Percentiles rank a stretch among this genome's conserved stretches.
phyloP scores from a whole-genome alignment of 352 stramenopile species.

The Globisporangium cystogenes region DNA sequence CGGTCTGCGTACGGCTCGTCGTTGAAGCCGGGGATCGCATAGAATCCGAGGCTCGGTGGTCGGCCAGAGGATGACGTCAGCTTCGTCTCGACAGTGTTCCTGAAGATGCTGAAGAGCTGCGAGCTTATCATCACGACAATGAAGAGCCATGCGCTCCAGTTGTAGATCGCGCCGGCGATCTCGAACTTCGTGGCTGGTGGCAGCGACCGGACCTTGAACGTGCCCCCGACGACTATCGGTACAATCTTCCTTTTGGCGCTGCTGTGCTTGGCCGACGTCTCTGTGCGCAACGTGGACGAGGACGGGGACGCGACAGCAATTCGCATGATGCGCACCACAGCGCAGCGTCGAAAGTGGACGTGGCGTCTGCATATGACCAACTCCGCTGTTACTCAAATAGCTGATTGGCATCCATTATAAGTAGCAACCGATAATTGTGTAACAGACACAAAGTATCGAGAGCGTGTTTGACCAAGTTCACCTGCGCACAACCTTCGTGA shows the following conservation, averaged over 20 bases:
- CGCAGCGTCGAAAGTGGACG: no score
- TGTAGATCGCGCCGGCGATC: conserved; percentile 2
- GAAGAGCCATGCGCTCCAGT: conserved; percentile 2
- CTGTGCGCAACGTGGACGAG: no score
- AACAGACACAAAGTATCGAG: no score
- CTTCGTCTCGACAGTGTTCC: conserved; percentile 3
- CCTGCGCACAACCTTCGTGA: no score
- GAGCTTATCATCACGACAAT: conserved; percentile 1
- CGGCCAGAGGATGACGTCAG: conserved; percentile 2
- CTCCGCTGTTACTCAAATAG: no score
- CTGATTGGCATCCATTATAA: no score
- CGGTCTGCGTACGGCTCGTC: conserved; percentile 41
- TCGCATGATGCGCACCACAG: no score
- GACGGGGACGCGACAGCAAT: no score
- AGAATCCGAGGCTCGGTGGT: conserved; percentile 8
- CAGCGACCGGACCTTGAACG: background rate
- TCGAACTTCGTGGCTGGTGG: background rate
- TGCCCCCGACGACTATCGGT: no score
- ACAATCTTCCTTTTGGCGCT: background rate
- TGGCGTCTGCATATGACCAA: no score
- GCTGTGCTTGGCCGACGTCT: background rate
- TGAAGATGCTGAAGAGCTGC: conserved; percentile 7
- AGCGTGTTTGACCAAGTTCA: no score
- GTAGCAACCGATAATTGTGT: no score
- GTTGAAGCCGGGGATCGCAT: conserved; percentile 21